Evolutionary conservation across 768 basidiomycete genomes (phyloP).

Genomic region (Trametes cinnabarina): DNA sequence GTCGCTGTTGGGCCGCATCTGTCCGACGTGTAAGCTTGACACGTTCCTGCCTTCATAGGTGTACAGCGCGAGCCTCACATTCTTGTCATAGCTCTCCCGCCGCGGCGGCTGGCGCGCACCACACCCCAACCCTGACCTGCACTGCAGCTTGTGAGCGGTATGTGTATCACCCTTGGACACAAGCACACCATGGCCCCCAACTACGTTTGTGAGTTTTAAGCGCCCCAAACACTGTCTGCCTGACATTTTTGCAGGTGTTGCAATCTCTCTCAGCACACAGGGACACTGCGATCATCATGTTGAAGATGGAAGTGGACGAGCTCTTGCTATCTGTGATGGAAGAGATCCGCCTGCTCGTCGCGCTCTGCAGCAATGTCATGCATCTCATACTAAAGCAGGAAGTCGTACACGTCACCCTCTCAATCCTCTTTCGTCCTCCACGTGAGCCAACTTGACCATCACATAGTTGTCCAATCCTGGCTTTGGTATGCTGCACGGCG

Average conservation of each 20-base stretch:
- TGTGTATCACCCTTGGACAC: slow-evolving; percentile 73
- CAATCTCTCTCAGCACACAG: slow-evolving; percentile 82
- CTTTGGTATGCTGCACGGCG: slow-evolving; percentile 83
- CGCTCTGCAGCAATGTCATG: slow-evolving; percentile 64
- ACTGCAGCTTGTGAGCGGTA: slow-evolving; percentile 74
- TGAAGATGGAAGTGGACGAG: slow-evolving; percentile 69
- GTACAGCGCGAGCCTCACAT: slow-evolving; percentile 41
- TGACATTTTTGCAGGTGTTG: slow-evolving; percentile 54
- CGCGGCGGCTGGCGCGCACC: slow-evolving; percentile 6
- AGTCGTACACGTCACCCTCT: slow-evolving; percentile 69
- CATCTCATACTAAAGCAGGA: slow-evolving; percentile 75
- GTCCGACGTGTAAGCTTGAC: neutral
- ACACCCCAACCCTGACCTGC: slow-evolving; percentile 47
- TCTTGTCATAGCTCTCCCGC: slow-evolving; percentile 40
- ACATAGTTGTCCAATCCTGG: slow-evolving; percentile 54
- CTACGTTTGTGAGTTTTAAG: slow-evolving; percentile 47
- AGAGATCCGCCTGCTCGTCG: slow-evolving; percentile 77
- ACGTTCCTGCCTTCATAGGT: slow-evolving; percentile 18
- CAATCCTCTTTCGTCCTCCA: no score
- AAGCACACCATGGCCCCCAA: slow-evolving; percentile 65
- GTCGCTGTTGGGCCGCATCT: slow-evolving; percentile 2
- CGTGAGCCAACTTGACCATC: no score
- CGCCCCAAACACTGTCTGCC: neutral
- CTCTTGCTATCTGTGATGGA: slow-evolving; percentile 66
- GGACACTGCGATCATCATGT: slow-evolving; percentile 77